Base-by-base conservation (phyloP, 2,329 filamentous ascomycete species). In the Seiridium cupressi region DNA sequence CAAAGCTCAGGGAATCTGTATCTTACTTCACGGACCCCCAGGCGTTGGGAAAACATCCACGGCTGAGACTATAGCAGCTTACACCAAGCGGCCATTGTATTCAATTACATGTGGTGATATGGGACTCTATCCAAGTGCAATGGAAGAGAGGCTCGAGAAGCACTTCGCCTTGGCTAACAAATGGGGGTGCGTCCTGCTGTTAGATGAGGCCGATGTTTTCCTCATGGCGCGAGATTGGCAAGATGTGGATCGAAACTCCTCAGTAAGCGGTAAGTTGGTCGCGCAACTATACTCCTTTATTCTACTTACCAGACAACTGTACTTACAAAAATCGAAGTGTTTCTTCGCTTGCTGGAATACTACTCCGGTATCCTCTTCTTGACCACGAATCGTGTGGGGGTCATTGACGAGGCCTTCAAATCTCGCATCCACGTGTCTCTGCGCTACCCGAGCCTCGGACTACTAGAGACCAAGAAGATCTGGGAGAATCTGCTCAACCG, bases 261-360 rank as follows among this genome's bases (percentile, higher is more conserved):
- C 63, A 5, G 63, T 65, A 1, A 47, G 42, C 11, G 44, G 51
- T 55, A 55, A 2, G 36, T n/a, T 18, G 1, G 32, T 5, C 11
- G 18, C 18, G n/a, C 7, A 35, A 5, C 11, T 5, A 3, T 11
- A 1, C 40, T 3, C 13, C 5, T 9, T 34, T 47, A 26, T 34
- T 4, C 3, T 13, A 13, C 18, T 26, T 26, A 26, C 18, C 18
- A 26, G 18, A 26, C 18, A 5, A 34, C 9, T 13, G 13, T 26
- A n/a, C 5, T 36, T 5, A 34, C n/a, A 18, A 61, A 75, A 76
- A 3, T 77, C 77, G 63, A 67, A 77, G 10, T 70, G 73, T 2
- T 66, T 55, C 62, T 66, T 8, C 59, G 63, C 36, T 69, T 75
- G 0, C 65, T 78, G 5, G 76, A 77, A 64, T 59, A 59, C 26